A percentile compares a stretch with the other conserved stretches of the same genome.
These are phyloP conservation scores for Hemisphaericaspora xylanilytica DNA, from an alignment of 1,139 yeast species.

Conservation along the genomic window DNA sequence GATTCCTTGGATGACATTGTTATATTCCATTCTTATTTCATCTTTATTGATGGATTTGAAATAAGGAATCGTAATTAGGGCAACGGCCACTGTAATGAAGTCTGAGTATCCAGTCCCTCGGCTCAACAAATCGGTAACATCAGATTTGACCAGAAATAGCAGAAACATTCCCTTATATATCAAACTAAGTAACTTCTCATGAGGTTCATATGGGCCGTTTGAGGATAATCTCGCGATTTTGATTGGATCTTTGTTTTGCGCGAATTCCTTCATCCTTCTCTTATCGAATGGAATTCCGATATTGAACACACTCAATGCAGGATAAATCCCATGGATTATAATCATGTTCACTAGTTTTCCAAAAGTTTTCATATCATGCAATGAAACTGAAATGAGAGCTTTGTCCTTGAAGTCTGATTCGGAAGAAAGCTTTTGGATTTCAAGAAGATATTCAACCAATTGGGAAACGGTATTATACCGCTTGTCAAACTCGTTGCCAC, in stretches of 20 bases:
- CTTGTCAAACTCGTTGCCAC: neutral
- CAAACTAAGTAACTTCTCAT: slow-evolving; percentile 28
- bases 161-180: slow-evolving; percentile 32
- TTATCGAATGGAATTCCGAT: slow-evolving; percentile 67
- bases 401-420: slow-evolving; percentile 23
- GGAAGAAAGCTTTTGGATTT: slow-evolving; percentile 37
- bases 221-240: slow-evolving; percentile 18
- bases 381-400: slow-evolving; percentile 63
- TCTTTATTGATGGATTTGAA: slow-evolving; percentile 13
- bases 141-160: slow-evolving; percentile 39
- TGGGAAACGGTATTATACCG: slow-evolving; percentile 25
- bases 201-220: slow-evolving; percentile 9
- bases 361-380: slow-evolving; percentile 78
- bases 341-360: slow-evolving; percentile 62
- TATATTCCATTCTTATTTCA: slow-evolving; percentile 9
- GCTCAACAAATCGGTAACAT: slow-evolving; percentile 53
- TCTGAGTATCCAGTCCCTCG: slow-evolving; percentile 78
- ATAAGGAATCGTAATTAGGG: slow-evolving; percentile 46
- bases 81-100: slow-evolving; percentile 55
- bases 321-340: slow-evolving; percentile 69
- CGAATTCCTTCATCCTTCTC: slow-evolving; percentile 51
- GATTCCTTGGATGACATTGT: slow-evolving; percentile 17
- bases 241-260: slow-evolving; percentile 24
- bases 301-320: slow-evolving; percentile 51
- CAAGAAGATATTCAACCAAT: slow-evolving; percentile 30